A percentile compares a stretch with the other conserved stretches of the same genome.
Conservation (phyloP, 2,329 filamentous ascomycete species). For the Nothophoma quercina region DNA sequence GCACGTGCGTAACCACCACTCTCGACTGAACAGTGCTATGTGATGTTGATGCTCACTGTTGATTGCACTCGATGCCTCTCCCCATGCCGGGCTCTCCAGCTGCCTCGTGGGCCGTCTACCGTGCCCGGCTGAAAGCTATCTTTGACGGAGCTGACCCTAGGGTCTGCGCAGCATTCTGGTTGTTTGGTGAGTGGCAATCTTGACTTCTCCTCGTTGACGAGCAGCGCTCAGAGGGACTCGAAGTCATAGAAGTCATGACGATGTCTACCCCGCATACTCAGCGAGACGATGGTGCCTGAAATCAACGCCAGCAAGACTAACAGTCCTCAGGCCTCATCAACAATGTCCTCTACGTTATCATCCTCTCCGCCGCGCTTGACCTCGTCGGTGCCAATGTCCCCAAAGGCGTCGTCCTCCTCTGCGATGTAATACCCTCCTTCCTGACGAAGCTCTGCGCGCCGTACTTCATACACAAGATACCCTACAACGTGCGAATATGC, state of each 20-base stretch:
- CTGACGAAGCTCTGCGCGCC: conserved; percentile 86
- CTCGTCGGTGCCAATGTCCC: conserved; percentile 87
- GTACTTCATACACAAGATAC: conserved; percentile 89
- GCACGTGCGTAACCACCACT: conserved; percentile 19
- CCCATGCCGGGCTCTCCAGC: conserved; percentile 65
- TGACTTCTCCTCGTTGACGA: too few relatives aligned
- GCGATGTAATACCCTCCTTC: conserved; percentile 91
- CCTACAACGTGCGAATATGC: conserved; percentile 78
- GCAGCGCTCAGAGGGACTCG: neutral
- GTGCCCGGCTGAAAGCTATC: conserved; percentile 67
- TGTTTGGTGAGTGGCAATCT: conserved; percentile 71
- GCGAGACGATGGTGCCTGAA: neutral
- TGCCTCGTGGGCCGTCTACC: conserved; percentile 78
- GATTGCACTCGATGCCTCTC: conserved; percentile 44
- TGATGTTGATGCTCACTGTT: conserved; percentile 1
- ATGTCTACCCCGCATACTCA: neutral
- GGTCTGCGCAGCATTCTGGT: conserved; percentile 86
- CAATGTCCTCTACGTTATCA: conserved; percentile 97
- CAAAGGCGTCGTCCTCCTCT: conserved; percentile 90
- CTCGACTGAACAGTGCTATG: neutral
- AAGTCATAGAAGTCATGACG: too few relatives aligned
- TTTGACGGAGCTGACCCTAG: conserved; percentile 73
- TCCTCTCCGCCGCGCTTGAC: conserved; percentile 93
- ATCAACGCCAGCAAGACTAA: neutral
- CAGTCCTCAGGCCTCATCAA: conserved; percentile 77